Evolutionary conservation across 495 filamentous ascomycete species (phyloP).

Genomic region (Xylaria bambusicola): DNA sequence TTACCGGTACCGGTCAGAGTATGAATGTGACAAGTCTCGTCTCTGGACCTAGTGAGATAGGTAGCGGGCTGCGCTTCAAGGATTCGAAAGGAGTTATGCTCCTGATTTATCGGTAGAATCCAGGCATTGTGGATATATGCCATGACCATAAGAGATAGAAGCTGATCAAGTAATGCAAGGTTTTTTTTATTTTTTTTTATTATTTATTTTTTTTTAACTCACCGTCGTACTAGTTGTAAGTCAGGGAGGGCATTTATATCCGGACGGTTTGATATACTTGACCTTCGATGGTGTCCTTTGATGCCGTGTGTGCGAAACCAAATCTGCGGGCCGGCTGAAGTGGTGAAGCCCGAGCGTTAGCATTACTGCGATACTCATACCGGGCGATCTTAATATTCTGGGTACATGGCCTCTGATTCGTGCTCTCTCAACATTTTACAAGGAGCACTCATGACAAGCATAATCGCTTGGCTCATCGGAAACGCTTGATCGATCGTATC

Average conservation of each 20-base stretch:
- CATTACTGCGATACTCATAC: constrained; percentile 8
- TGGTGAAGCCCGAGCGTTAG: constrained; percentile 7
- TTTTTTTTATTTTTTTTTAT: too few relatives aligned
- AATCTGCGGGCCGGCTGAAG: constrained; percentile 11
- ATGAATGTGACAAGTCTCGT: neutral
- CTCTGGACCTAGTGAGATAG: neutral
- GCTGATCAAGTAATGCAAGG: too few relatives aligned
- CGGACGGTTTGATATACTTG: neutral
- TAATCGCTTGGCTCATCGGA: too few relatives aligned
- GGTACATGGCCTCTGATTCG: neutral
- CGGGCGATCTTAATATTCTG: constrained; percentile 17
- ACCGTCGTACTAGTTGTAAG: neutral
- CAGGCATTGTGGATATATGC: neutral
- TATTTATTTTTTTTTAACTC: too few relatives aligned
- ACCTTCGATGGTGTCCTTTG: neutral
- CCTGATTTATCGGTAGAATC: too few relatives aligned
- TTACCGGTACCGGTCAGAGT: neutral
- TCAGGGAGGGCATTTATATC: neutral
- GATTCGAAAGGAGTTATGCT: neutral
- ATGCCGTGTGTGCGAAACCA: constrained; percentile 12
- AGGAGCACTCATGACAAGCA: too few relatives aligned
- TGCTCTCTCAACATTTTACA: too few relatives aligned
- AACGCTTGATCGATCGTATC: too few relatives aligned
- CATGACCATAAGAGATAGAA: neutral
- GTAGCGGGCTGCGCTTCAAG: too few relatives aligned